These are phyloP conservation scores for Fibroporia radiculosa DNA, from an alignment of 768 basidiomycete species.

Conservation along the genomic window DNA sequence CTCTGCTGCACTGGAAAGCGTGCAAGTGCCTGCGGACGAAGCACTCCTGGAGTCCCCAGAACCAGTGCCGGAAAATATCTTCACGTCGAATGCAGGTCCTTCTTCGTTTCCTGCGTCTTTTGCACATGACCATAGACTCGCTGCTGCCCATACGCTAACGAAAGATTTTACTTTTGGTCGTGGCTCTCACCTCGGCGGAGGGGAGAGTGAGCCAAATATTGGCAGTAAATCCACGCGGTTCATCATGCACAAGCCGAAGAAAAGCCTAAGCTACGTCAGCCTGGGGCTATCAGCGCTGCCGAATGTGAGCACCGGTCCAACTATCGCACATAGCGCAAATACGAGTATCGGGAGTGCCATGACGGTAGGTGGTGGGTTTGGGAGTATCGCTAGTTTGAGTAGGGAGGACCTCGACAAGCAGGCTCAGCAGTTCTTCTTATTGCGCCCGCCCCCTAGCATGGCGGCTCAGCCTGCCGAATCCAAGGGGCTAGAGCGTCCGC, in stretches of 20 bases:
- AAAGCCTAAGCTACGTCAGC: conserved; percentile 22
- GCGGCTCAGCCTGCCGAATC: not conserved
- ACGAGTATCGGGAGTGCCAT: conserved; percentile 18
- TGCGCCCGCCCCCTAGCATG: not conserved
- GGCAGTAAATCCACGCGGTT: conserved; percentile 1
- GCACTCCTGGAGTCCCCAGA: not conserved
- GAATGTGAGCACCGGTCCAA: conserved; percentile 16
- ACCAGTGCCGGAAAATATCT: not conserved
- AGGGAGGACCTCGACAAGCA: not conserved
- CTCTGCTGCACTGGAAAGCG: not conserved
- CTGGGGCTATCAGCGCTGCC: conserved; percentile 19
- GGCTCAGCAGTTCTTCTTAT: not conserved
- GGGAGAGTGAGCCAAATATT: conserved; percentile 4
- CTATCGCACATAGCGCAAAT: conserved; percentile 15
- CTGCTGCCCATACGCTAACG: not conserved
- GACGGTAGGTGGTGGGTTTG: not conserved
- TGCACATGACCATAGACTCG: not conserved
- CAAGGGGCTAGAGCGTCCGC: not conserved
- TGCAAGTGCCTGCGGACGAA: not conserved
- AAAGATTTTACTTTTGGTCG: not conserved
- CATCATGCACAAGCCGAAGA: conserved; percentile 13
- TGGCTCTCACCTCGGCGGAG: not conserved
- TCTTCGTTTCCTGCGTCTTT: not conserved
- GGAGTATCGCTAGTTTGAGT: not conserved
- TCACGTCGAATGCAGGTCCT: not conserved